Base-by-base conservation (phyloP, 352 stramenopile species). In the Globisporangium takayamanum region DNA sequence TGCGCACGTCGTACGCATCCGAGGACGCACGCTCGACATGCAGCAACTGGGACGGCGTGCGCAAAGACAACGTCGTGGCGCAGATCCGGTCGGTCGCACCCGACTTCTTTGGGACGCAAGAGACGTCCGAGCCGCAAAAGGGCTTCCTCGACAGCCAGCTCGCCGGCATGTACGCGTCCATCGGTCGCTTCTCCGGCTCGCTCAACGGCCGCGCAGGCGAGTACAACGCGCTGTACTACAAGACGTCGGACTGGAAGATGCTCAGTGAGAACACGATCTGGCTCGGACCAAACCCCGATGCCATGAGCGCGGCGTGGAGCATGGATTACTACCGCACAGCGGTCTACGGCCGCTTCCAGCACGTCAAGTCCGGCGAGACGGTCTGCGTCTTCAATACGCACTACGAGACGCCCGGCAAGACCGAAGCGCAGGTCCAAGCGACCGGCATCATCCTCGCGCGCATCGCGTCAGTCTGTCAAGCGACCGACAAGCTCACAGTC, bases 351-450 rank as follows among this genome's bases (percentile, higher is more conserved):
- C 83, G 83, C 44, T 93, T 93, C 70, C 59, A 91, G 59, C 78
- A 91, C 61, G 70, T 74, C 54, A 61, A 57, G 16, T 80, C 73
- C 2, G 77, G 79, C 20, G 59, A 76, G 11, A 88, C 77, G 0
- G 78, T 89, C 7, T 93, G 83, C 33, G 59, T 93, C 28, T 59
- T 91, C 49, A 93, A 93, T 63, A 91, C 83, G 54, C 83, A 90
- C 72, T 93, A 86, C 57, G 83, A 93, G 67, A 93, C 79, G 2
- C 80, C 78, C 16, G 83, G 83, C 5, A 88, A 92, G 25, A 72
- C 87, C 26, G 70, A 86, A 45, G 80, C 80, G 12, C 82, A 92
- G 65, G 72, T 72, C 28, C 69, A 91, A 42, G 79, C 67, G 14
- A 80, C 80, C 2, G 67, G 77, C 28, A 85, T 93, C 63, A 82